Conservation (phyloP, 2,329 filamentous ascomycete species). For the Pestalotiopsis sp. region DNA sequence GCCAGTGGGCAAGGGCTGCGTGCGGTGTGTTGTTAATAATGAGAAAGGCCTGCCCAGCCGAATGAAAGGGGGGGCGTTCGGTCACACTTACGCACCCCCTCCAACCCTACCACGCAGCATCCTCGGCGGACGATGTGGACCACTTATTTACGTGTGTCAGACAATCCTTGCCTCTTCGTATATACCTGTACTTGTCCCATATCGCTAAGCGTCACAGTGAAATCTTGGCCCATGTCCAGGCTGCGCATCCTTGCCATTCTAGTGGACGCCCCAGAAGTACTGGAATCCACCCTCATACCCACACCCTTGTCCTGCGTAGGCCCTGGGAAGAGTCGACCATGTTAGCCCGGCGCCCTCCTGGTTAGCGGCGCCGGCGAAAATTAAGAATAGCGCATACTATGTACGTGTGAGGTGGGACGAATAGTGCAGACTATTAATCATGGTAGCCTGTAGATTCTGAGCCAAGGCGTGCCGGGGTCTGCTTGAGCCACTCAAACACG, state of each 20-base stretch:
- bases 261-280: conserved; percentile 33
- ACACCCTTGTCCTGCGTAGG: conserved; percentile 19
- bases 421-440: conserved; percentile 32
- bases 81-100: conserved; percentile 26
- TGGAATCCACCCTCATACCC: conserved; percentile 30
- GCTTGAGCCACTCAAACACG: conserved; percentile 35
- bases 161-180: conserved; percentile 50
- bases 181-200: conserved; percentile 19
- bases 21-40: conserved; percentile 30
- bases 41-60: conserved; percentile 20
- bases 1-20: neutral
- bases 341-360: conserved; percentile 29
- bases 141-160: conserved; percentile 54
- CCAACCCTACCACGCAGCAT: neutral
- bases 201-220: conserved; percentile 38
- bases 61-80: conserved; percentile 22
- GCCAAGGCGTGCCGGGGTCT: conserved; percentile 27
- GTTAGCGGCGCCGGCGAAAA: conserved; percentile 33
- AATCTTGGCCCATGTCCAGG: conserved; percentile 19
- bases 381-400: conserved; percentile 35
- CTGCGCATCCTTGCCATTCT: conserved; percentile 26
- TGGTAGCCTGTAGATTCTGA: conserved; percentile 24
- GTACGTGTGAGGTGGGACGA: conserved; percentile 29
- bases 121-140: conserved; percentile 20
- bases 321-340: conserved; percentile 19